These are phyloP conservation scores for Pseudocercospora cruenta DNA, from an alignment of 2,329 filamentous ascomycete genomes.

Conservation along the genomic window DNA sequence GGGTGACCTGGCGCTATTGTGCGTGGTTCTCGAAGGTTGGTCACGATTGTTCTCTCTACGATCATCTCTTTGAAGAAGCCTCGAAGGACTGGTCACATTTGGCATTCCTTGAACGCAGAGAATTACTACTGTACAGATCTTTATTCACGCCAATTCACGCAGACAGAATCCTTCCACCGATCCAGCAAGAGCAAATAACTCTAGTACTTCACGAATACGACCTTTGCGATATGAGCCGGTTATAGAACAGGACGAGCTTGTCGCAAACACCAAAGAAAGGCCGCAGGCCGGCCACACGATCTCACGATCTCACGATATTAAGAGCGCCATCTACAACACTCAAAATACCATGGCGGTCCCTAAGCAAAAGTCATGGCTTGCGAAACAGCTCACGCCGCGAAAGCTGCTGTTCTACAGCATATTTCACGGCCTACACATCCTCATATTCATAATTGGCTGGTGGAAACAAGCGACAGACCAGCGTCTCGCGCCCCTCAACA, in stretches of 20 bases:
- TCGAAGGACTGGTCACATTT: neutral
- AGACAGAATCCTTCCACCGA: neutral
- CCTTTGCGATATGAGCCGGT: constrained; percentile 13
- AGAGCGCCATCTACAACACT: neutral
- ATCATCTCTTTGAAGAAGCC: constrained; percentile 2
- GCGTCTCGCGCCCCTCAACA: constrained; percentile 77
- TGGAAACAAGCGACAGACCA: constrained; percentile 69
- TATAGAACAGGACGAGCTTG: constrained; percentile 1
- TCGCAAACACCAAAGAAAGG: neutral
- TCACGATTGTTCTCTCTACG: constrained; percentile 9
- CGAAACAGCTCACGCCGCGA: constrained; percentile 39
- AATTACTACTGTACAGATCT: neutral
- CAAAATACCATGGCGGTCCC: constrained; percentile 24
- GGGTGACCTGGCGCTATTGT: constrained; percentile 17
- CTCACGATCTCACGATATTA: neutral
- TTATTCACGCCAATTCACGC: neutral
- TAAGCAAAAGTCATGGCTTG: constrained; percentile 38
- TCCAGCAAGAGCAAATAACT: neutral
- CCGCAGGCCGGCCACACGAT: neutral
- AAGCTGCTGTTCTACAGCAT: constrained; percentile 43
- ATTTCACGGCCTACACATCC: constrained; percentile 44
- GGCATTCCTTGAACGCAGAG: neutral
- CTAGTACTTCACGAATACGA: neutral
- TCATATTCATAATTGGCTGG: constrained; percentile 44
- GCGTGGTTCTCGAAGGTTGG: constrained; percentile 18